Base-by-base conservation (phyloP, 768 basidiomycete species). In the Trametopsis cervina region DNA sequence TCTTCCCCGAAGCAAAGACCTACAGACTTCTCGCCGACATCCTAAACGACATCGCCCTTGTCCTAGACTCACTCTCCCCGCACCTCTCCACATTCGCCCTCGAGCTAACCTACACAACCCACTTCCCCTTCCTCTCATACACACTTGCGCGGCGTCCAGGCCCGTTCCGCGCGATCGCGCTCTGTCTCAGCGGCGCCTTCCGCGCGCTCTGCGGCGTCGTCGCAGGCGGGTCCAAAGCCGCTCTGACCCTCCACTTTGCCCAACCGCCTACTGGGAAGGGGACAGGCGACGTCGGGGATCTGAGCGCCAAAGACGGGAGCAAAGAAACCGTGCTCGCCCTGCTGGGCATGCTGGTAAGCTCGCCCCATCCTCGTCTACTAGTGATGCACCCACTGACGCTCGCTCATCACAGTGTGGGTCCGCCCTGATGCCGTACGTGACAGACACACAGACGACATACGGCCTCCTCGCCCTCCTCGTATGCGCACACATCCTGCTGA, bases 231-330 rank as follows among this genome's bases (percentile, higher is more conserved):
- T 83, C 84, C 3, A 85, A 84, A 59, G 76, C 83, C 1, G 81
- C 83, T 2, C 71, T 87, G 15, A 76, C 81, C 0, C 63, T 82
- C 45, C 84, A 85, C 56, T 83, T 85, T 54, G 76, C 81, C 0
- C 74, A 72, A 9, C 51, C 51, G 5, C 27, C 25, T 10, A 74
- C 80, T 1, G 44, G 68, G 12, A 58, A 51, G 9, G 74, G 75
- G 0, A 69, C 69, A 36, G 82, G 82, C 4, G 83, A 86, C 53
- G 67, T 85, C 11, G 83, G 83, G 1, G 84, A 86, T 54, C 65
- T 85, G 36, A 84, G 78, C 49, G 83, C 83, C 1, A 87, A 87
- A 57, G 83, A 83, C 50, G 72, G 78, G 0, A 85, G 83, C 60
- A 81, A 81, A 52, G 83, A 85, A 62, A 86, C 84, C 0, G 77